Evolutionary conservation across 139 green algal species (phyloP).

Genomic region (Ulvella scutata): DNA sequence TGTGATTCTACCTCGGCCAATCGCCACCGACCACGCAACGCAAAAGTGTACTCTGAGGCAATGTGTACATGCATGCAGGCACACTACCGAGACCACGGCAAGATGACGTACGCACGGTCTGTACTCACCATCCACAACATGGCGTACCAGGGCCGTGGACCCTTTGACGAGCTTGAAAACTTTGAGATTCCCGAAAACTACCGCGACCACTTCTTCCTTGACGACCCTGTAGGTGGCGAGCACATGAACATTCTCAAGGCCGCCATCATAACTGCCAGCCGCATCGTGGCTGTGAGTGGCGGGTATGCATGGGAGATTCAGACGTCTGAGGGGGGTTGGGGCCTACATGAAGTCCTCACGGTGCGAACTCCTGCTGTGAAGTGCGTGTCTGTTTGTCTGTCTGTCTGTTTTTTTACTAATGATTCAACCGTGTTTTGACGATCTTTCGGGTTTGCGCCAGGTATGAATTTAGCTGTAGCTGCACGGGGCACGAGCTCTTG

Average conservation of each 20-base stretch:
- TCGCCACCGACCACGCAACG: too few relatives aligned
- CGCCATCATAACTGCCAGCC: constrained; percentile 62
- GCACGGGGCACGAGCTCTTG: too few relatives aligned
- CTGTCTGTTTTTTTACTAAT: too few relatives aligned
- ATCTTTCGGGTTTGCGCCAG: too few relatives aligned
- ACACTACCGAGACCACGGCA: constrained; percentile 88
- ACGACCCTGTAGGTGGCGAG: constrained; percentile 87
- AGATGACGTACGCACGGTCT: constrained; percentile 76
- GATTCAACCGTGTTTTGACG: too few relatives aligned
- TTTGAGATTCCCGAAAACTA: constrained; percentile 74
- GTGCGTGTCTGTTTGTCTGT: too few relatives aligned
- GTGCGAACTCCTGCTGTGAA: too few relatives aligned
- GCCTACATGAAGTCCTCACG: constrained; percentile 67
- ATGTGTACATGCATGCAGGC: constrained; percentile 46
- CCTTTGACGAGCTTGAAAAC: constrained; percentile 57
- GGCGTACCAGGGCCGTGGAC: constrained; percentile 79
- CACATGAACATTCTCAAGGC: constrained; percentile 98
- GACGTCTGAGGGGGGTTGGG: constrained; percentile 87
- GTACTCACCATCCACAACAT: constrained; percentile 82
- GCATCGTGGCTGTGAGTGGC: constrained; percentile 66
- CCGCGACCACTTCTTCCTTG: constrained; percentile 19
- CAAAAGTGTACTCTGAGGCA: too few relatives aligned
- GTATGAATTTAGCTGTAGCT: too few relatives aligned
- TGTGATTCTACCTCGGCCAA: too few relatives aligned
- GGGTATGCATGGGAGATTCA: constrained; percentile 95